These are phyloP conservation scores for Annulohypoxylon maeteangense DNA, from an alignment of 495 filamentous ascomycete genomes.

Conservation along the genomic window DNA sequence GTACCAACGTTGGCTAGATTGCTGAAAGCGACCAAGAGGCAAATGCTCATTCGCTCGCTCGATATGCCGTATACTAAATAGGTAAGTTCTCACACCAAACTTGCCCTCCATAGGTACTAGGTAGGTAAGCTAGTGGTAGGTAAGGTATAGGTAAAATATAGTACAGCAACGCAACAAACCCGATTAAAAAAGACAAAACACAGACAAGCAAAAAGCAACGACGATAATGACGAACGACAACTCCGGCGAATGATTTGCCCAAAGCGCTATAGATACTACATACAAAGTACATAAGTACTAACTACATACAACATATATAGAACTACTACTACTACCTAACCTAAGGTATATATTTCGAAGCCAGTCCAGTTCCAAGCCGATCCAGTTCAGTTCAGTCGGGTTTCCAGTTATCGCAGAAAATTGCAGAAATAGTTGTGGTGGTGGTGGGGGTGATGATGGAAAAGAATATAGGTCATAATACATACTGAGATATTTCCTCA, in stretches of 20 bases:
- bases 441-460: neutral
- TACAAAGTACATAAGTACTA: conserved; percentile 18
- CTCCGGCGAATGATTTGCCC: conserved; percentile 4
- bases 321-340: neutral
- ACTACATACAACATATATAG: neutral
- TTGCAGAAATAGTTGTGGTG: neutral
- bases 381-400: neutral
- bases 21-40: conserved; percentile 9
- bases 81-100: no score
- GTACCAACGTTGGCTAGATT: no score
- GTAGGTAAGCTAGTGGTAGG: no score
- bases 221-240: neutral
- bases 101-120: no score
- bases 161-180: neutral
- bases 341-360: neutral
- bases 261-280: conserved; percentile 27
- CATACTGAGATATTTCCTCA: conserved; percentile 15
- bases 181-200: neutral
- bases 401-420: neutral
- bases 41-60: neutral
- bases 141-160: neutral
- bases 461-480: conserved; percentile 16
- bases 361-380: neutral
- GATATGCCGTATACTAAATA: neutral
- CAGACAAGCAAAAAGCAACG: neutral